Base-by-base conservation (phyloP, 75 land plant genomes). In the Pinus tabuliformis region DNA sequence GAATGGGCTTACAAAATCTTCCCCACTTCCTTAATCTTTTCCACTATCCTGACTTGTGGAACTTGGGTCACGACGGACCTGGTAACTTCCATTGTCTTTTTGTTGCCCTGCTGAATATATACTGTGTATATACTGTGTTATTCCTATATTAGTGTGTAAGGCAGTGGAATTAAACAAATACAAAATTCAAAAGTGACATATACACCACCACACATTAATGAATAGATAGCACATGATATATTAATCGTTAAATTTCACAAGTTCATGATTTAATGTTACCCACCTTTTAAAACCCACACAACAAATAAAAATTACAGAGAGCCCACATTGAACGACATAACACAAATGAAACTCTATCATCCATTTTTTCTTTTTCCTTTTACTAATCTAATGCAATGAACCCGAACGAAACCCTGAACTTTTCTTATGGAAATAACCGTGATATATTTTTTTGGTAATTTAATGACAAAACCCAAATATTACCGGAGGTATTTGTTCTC, bases 231-330 rank as follows among this genome's bases (percentile, higher is more conserved):
- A n/a, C n/a, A n/a, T n/a, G n/a, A n/a, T n/a, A n/a, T n/a, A n/a
- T n/a, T n/a, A n/a, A n/a, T n/a, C n/a, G n/a, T n/a, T 84, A 70
- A 13, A 89, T 90, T 16, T 87, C 81, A 58, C 33, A 58, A 1
- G 97, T 83, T 24, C 76, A 90, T 13, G 82, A 88, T 82, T 96
- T 96, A 56, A 91, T 76, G 18, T 83, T 84, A 18, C 86, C 97
- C 52, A 96, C 94, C 98, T 95, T 84, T 52, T 58, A 1, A 58
- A 58, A 58, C 1, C 59, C 59, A 18, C 59, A 58, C 1, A 58
- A 3, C 1, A 14, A 58, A 58, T 36, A n/a, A n/a, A n/a, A 36
- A 36, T 36, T 36, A 36, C 37, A 36, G 37, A 2, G 2, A 36
- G 1, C 37, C 37, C 37, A 36, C 2, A 36, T 36, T 36, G 37